These are phyloP conservation scores for Tuber umbilicatum DNA, from an alignment of 495 filamentous ascomycete species.

Conservation along the genomic window DNA sequence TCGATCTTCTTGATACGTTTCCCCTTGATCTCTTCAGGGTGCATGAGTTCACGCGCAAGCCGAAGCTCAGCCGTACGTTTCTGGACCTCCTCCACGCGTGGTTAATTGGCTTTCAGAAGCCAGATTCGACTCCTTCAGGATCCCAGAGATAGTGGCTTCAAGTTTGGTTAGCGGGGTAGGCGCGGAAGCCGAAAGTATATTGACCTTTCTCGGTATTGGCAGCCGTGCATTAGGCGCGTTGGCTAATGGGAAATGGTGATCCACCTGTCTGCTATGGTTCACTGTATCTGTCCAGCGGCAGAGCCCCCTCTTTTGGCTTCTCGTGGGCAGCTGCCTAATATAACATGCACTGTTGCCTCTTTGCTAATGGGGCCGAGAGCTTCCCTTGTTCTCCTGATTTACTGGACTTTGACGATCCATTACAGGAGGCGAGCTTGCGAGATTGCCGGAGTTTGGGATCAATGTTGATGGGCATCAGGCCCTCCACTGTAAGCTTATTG, in stretches of 20 bases:
- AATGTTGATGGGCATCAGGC: slow-evolving; percentile 65
- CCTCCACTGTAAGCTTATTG: slow-evolving; percentile 71
- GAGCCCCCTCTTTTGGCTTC: slow-evolving; percentile 84
- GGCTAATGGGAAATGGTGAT: slow-evolving; percentile 83
- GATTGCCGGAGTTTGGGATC: slow-evolving; percentile 73
- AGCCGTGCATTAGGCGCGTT: slow-evolving; percentile 57
- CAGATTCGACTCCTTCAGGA: slow-evolving; percentile 63
- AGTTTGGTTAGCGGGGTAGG: slow-evolving; percentile 71
- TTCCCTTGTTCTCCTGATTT: slow-evolving; percentile 59
- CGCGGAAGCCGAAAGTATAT: slow-evolving; percentile 29
- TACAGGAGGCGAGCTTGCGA: slow-evolving; percentile 56
- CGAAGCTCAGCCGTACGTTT: slow-evolving; percentile 68
- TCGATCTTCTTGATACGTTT: slow-evolving; percentile 98
- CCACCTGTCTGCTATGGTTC: slow-evolving; percentile 83
- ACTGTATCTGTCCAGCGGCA: slow-evolving; percentile 90
- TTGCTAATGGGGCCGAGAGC: slow-evolving; percentile 75
- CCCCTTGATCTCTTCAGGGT: slow-evolving; percentile 76
- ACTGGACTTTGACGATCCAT: slow-evolving; percentile 50
- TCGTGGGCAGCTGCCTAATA: slow-evolving; percentile 80
- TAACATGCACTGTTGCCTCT: slow-evolving; percentile 79
- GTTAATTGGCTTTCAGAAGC: slow-evolving; percentile 55
- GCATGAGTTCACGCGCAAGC: slow-evolving; percentile 73
- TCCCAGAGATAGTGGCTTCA: slow-evolving; percentile 73
- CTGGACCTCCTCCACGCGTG: slow-evolving; percentile 66
- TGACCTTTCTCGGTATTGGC: slow-evolving; percentile 48